phyloP scores from a whole-genome alignment of 768 basidiomycete genomes.

The Trametes meyenii region DNA sequence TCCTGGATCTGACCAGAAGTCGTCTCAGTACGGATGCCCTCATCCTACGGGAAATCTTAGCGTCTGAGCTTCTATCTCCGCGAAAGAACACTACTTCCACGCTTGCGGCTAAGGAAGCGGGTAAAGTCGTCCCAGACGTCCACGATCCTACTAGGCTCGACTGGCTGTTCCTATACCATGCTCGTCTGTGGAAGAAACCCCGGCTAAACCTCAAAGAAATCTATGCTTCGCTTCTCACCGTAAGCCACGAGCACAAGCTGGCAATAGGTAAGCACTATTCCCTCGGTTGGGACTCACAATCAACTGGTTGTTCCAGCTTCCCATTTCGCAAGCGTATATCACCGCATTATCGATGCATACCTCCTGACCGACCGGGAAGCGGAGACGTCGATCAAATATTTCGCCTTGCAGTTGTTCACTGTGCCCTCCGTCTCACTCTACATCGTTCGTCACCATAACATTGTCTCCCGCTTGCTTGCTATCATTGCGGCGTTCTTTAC shows the following conservation, averaged over 20 bases:
- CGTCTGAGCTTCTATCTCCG: conserved; percentile 65
- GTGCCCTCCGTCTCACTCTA: conserved; percentile 83
- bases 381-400: conserved; percentile 93
- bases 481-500: conserved; percentile 94
- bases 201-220: conserved; percentile 81
- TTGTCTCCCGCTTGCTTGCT: conserved; percentile 75
- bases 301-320: conserved; percentile 54
- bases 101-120: conserved; percentile 40
- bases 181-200: conserved; percentile 83
- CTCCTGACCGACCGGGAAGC: conserved; percentile 92
- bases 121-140: conserved; percentile 40
- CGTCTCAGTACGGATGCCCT: conserved; percentile 68
- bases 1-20: conserved; percentile 76
- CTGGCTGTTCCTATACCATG: conserved; percentile 79
- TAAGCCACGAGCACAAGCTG: conserved; percentile 75
- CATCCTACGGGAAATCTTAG: conserved; percentile 72
- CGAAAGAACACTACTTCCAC: conserved; percentile 52
- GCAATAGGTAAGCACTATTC: conserved; percentile 63
- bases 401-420: conserved; percentile 91
- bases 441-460: conserved; percentile 71
- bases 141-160: conserved; percentile 65
- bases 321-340: conserved; percentile 85
- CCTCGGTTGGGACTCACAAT: not conserved
- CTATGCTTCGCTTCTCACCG: conserved; percentile 71
- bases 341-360: conserved; percentile 86